Base-by-base conservation (phyloP, 257 asterid species). In the Schizonepeta tenuifolia region DNA sequence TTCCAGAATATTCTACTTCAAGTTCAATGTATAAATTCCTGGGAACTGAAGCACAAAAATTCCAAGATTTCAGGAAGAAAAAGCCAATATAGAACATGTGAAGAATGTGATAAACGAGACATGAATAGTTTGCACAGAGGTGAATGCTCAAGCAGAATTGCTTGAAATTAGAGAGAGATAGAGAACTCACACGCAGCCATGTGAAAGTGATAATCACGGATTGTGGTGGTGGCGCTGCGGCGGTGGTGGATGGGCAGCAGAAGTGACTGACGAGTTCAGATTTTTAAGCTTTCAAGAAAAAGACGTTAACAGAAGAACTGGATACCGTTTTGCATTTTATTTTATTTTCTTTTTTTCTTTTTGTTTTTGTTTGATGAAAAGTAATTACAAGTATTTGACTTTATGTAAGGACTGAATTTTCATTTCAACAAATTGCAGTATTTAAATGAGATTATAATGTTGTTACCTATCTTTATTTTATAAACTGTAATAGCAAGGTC, bases 121-220 rank as follows among this genome's bases (percentile, higher is more conserved):
- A 36, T 74, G 36, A 51, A 9, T n/a, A 22, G 22, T 13, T 6
- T 7, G 0, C 12, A 26, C n/a, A 71, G 24, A 58, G 26, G 41
- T 20, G 40, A 41, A 72, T 57, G 43, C 6, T 64, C 28, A 47
- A 7, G 67, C 7, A 15, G 44, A 55, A 53, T n/a, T 4, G 43
- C 9, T 15, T 21, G 56, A 21, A 64, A 36, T 26, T n/a, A 58
- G 66, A 21, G 77, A 68, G 74, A 41, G 60, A 28, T 43, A 26
- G 63, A 2, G 41, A 24, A 63, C 65, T 59, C 68, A 74, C 82
- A 69, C 6, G 80, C 74, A 66, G 82, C 82, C 85, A 81, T 81
- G 53, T 17, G 15, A 36, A 33, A 40, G 55, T 11, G 59, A 10
- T 64, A 26, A 46, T 18, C n/a, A 38, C 28, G 28, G 47, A 18